Base-by-base conservation (phyloP, 2,329 filamentous ascomycete genomes). In the Trichoderma hamatum region DNA sequence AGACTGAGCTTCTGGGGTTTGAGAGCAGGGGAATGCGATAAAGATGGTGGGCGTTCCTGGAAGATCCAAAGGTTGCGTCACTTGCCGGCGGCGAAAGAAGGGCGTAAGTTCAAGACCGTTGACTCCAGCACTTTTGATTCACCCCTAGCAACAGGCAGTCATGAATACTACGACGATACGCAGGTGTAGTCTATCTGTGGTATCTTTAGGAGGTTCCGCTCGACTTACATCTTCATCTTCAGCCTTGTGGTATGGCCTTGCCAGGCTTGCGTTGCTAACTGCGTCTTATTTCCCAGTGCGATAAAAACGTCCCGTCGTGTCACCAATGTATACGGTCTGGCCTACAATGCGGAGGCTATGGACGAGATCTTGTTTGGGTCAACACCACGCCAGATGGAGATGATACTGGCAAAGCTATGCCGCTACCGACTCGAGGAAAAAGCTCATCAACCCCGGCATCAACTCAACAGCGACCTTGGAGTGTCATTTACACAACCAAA, bases 1-100 rank as follows among this genome's bases (percentile, higher is more conserved):
- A 9, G 34, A 21, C 24, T 21, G 30, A 43, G 51, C 19, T 51
- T 21, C 19, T 30, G 13, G 14, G 28, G 52, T 16, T 10, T n/a
- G 36, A 16, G 26, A 49, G 26, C 39, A 34, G 59, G 6, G 24
- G 6, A 3, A 59, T 7, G 30, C 24, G 39, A 58, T 19, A 26
- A 69, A 63, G 51, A 70, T 70, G 69, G 69, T 70, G 52, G 69
- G 69, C 49, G 69, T 70, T n/a, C 69, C 69, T 24, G 69, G 69
- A 6, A 66, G 69, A 59, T 69, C 67, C 30, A 70, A 70, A 39
- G 69, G 69, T 16, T 70, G 69, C 55, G 36, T 60, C 51, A 70
- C 67, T 54, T 70, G 69, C 30, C 67, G 67, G 13, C 46, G 62
- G 19, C 63, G 67, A 43, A 69, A 69, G 61, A 70, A 69, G 34